These are phyloP conservation scores for Botrytis cinerea DNA, from an alignment of 2,329 filamentous ascomycete species.

Conservation along the genomic window DNA sequence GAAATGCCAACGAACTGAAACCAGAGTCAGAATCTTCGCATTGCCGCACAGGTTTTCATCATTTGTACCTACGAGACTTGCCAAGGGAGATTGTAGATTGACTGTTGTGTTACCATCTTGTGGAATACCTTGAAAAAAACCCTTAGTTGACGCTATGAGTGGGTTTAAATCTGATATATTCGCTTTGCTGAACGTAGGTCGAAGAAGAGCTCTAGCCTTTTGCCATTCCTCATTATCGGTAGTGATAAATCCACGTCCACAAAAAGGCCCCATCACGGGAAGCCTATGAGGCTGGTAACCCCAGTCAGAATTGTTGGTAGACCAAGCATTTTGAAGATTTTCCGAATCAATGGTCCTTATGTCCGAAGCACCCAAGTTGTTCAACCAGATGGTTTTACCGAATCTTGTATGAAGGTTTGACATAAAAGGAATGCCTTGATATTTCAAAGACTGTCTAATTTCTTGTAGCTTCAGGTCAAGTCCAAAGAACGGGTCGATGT, in stretches of 20 bases:
- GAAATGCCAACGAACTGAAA: background rate
- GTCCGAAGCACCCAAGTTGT: background rate
- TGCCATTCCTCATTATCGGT: slow-evolving; percentile 9
- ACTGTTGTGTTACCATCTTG: background rate
- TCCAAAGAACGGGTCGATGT: slow-evolving; percentile 18
- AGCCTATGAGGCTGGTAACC: slow-evolving; percentile 13
- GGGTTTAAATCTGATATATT: slow-evolving; percentile 5
- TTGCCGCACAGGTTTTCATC: background rate
- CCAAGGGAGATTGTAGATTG: slow-evolving; percentile 1
- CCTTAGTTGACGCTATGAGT: background rate
- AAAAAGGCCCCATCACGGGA: slow-evolving; percentile 16
- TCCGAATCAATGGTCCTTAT: slow-evolving; percentile 11
- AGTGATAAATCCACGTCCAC: slow-evolving; percentile 8
- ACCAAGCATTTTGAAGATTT: slow-evolving; percentile 1
- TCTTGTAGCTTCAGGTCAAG: slow-evolving; percentile 15
- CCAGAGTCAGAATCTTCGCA: background rate
- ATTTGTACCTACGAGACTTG: slow-evolving; percentile 9
- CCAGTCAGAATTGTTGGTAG: slow-evolving; percentile 13
- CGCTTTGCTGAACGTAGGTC: slow-evolving; percentile 13
- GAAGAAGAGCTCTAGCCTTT: slow-evolving; percentile 1
- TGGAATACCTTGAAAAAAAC: background rate
- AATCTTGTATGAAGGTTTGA: slow-evolving; percentile 9
- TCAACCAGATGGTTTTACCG: background rate
- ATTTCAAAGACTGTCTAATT: background rate
- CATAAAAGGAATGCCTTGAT: background rate